Base-by-base conservation (phyloP, 768 basidiomycete species). In the Xerocomellus amylosporus region DNA sequence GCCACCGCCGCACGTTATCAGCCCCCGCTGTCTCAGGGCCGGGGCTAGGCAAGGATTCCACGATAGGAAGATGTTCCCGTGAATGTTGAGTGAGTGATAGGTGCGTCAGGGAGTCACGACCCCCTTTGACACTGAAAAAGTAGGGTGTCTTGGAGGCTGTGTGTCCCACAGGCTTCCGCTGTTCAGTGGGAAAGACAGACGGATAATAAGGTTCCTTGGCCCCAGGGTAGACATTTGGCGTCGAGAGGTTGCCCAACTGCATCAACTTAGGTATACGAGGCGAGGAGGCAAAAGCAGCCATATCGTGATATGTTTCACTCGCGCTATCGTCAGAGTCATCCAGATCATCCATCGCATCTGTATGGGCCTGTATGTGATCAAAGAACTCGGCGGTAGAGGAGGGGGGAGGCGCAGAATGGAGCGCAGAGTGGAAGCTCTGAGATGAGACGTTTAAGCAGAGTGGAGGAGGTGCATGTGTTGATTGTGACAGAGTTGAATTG, bases 331-430 rank as follows among this genome's bases (percentile, higher is more conserved):
- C 77, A 46, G 82, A 82, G 22, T 84, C 82, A 55, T 86, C 87
- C 49, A 87, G 71, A 58, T 86, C 88, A 60, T 88, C 85, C 82
- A 90, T 83, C 24, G 81, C 86, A 67, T 86, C 86, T 7, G 81
- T 81, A 41, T 87, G 83, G 15, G 78, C 73, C 60, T 89, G 85
- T 42, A 90, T 84, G 56, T 73, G 80, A 71, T 90, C 87, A 67
- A 90, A 90, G 76, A 90, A 90, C 30, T 82, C 82, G 24, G 83
- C 79, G 0, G 86, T 82, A 14, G 87, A 84, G 7, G 83, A 76
- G 2, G 85, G 83, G 14, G 78, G 80, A 14, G 87, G 86, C 33
- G 82, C 85, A 40, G 84, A 82, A 53, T 81, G 81, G 17, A 86
- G 74, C 13, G 75, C 71, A 33, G 77, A 73, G 26, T 76, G 68